Percentiles rank a stretch among this genome's conserved stretches.
Evolutionary conservation across 768 basidiomycete species (phyloP).

Genomic region (Panaeolus cyanescens): DNA sequence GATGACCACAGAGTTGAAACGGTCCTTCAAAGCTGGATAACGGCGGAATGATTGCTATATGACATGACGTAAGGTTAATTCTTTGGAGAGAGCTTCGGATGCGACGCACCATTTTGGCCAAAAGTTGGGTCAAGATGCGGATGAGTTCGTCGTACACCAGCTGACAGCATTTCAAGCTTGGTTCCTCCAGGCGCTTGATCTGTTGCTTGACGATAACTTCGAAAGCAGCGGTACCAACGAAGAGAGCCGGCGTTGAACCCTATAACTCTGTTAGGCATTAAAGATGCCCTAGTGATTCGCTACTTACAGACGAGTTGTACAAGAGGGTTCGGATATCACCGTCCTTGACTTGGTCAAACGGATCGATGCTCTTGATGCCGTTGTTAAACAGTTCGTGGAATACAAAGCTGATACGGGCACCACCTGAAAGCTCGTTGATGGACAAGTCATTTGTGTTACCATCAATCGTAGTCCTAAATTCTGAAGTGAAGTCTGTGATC

Average conservation of each 20-base stretch:
- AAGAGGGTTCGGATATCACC: constrained; percentile 94
- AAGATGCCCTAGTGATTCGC: not conserved
- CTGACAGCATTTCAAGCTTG: constrained; percentile 90
- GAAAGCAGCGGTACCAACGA: constrained; percentile 96
- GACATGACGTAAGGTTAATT: constrained; percentile 1
- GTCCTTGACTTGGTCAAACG: constrained; percentile 98
- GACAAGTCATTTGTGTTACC: constrained; percentile 96
- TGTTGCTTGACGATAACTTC: constrained; percentile 99
- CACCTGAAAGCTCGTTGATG: constrained; percentile 96
- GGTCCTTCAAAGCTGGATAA: constrained; percentile 94
- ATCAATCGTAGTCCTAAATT: constrained; percentile 96
- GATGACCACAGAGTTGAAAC: constrained; percentile 95
- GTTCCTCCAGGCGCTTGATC: constrained; percentile 95
- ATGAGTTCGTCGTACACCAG: constrained; percentile 98
- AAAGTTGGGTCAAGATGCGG: constrained; percentile 88
- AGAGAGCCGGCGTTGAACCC: constrained; percentile 95
- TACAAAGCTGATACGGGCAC: constrained; percentile 97
- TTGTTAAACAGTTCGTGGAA: constrained; percentile 99
- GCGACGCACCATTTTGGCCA: constrained; percentile 80
- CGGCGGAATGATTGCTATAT: constrained; percentile 91
- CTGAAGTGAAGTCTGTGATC: constrained; percentile 97
- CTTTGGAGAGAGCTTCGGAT: not conserved
- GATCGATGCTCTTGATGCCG: constrained; percentile 94
- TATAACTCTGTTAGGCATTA: constrained; percentile 26
- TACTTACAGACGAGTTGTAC: constrained; percentile 94